Evolutionary conservation across 495 filamentous ascomycete genomes (phyloP), one percentile per base, ranked within the genome.

Genomic region (Lasiosphaeria hispida): DNA sequence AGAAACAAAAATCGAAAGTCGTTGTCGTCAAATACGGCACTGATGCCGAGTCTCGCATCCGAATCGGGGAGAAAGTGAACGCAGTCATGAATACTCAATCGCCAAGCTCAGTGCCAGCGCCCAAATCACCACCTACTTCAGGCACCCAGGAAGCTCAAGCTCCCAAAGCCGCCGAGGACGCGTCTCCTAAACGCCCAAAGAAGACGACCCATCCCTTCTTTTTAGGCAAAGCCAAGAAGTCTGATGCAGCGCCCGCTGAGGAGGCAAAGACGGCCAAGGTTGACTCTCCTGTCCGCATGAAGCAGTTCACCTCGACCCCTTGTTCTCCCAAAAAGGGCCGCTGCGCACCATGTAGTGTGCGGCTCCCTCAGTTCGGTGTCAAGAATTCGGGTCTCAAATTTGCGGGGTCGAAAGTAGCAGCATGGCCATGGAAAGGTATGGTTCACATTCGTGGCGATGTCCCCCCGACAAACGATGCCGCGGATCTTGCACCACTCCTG

Each of bases 201-300:
- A 95, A 89, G 64, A 58, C 81, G 2, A 87, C 88, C 0, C 92
- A 96, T 73, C 92, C 92, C 0, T 96, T 96, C 65, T 96, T 96
- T 65, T 51, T 78, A 5, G 78, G 76, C 6, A 82, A 81, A 55
- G 1, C 60, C 35, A 70, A 69, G 50, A 66, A 55, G 19, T 1
- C 51, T 7, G 62, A 69, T 23, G 8, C 55, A 1, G 40, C 51
- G 3, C 19, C 61, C 10, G 0, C 13, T 23, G 58, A 61, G 10
- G 64, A 67, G 33, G 30, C 63, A 17, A 57, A 64, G 37, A 57
- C 68, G 43, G 48, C 52, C 10, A 58, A 57, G 17, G 15, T 49
- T 3, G 14, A 39, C 10, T 58, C 59, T 1, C 53, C 45, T 0
- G 30, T 35, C 8, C 51, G 62, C 45, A 63, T 58, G n/a, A 70